Base-by-base conservation (phyloP, 768 basidiomycete genomes). In the Cyclocybe aegerita region DNA sequence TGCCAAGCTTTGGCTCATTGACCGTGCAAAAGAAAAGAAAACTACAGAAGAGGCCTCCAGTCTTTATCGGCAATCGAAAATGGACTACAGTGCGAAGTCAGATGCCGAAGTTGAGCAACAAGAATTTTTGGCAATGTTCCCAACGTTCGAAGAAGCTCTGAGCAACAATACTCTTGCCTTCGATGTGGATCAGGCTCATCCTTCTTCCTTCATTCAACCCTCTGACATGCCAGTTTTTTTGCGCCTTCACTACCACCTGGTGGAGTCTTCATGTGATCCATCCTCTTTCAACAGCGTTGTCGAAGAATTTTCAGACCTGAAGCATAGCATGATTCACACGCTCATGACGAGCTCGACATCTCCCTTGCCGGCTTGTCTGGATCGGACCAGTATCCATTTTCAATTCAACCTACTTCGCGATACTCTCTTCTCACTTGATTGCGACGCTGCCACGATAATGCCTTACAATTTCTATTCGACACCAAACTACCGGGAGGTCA, bases 41-140 rank as follows among this genome's bases (percentile, higher is more conserved):
- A 74, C 69, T n/a, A 79, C 81, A 31, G 76, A 79, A 17, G 82
- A 81, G 9, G 79, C 85, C 0, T 80, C 79, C 23, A 87, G 89
- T 15, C 69, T 98, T 2, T 99, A 98, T 72, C 85, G 88, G 17
- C 74, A 75, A 41, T 81, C 77, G 35, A 75, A 75, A 38, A 62
- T 76, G 17, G 75, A 81, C 10, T 69, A 88, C 41, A 70, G 77
- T 29, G 76, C 76, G 29, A 65, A 76, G 8, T 79, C 77, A 9
- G 94, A 95, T 52, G 81, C 80, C 4, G 88, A 93, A 59, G 62
- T 80, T 34, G 93, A 97, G 62, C 90, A 89, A 65, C 75, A 77
- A 54, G 97, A 98, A 57, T 92, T 98, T 60, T 69, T 85, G 39
- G 70, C 80, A 4, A 65, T 98, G 29, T 99, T 99, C 68, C 97